Percentiles rank a stretch among this genome's conserved stretches.
phyloP scores from a whole-genome alignment of 768 basidiomycete species.

The Kwoniella bestiolae region DNA sequence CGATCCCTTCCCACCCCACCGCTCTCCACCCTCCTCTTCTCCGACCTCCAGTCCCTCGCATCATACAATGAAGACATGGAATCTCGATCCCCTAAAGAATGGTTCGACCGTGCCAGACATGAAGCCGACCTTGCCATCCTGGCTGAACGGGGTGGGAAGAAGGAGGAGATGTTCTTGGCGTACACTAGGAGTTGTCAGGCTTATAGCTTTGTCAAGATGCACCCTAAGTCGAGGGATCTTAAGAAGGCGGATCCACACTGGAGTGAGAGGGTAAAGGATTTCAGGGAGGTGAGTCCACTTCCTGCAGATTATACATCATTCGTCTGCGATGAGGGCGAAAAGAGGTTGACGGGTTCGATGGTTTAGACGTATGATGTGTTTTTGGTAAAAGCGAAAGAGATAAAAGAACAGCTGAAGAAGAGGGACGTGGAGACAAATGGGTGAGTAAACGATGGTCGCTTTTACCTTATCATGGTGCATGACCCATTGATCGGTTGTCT shows the following conservation, averaged over 20 bases:
- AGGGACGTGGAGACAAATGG: constrained; percentile 56
- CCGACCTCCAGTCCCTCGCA: constrained; percentile 27
- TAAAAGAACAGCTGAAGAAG: constrained; percentile 62
- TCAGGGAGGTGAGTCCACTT: constrained; percentile 41
- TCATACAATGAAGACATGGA: constrained; percentile 24
- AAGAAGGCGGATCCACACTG: constrained; percentile 38
- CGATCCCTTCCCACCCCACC: constrained; percentile 34
- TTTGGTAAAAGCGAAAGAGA: constrained; percentile 59
- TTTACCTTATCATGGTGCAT: background rate
- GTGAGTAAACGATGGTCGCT: constrained; percentile 1
- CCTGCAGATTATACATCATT: background rate
- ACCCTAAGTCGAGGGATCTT: constrained; percentile 29
- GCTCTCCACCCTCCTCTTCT: constrained; percentile 31
- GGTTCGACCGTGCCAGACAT: constrained; percentile 43
- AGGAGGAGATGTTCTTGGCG: constrained; percentile 50
- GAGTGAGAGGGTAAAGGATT: constrained; percentile 43
- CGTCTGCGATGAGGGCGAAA: constrained; percentile 2
- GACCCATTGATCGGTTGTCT: too few species aligned
- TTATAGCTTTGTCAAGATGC: constrained; percentile 38
- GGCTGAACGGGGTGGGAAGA: constrained; percentile 40
- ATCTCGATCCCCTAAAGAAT: constrained; percentile 31
- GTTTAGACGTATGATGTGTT: constrained; percentile 53
- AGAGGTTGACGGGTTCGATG: background rate
- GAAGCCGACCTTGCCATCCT: constrained; percentile 42
- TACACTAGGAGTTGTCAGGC: constrained; percentile 38